These are phyloP conservation scores for Paramecium octaurelia DNA, from an alignment of 73 alveolate genomes.

Conservation along the genomic window DNA sequence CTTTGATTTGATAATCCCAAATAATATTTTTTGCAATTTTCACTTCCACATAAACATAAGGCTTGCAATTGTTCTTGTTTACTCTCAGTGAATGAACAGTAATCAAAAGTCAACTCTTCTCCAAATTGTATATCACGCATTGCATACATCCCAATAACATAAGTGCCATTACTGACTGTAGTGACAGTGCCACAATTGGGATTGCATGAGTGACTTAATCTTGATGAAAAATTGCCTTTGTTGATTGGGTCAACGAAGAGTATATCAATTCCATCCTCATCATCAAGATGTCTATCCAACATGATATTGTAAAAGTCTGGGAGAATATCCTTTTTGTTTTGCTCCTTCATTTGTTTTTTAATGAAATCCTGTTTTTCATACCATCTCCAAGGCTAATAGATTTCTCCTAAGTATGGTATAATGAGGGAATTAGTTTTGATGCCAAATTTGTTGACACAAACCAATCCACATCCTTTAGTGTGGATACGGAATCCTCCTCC, in stretches of 20 bases:
- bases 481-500: slow-evolving; percentile 82
- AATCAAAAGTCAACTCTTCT: slow-evolving; percentile 96
- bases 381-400: slow-evolving; percentile 96
- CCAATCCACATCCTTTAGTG: slow-evolving; percentile 95
- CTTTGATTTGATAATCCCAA: slow-evolving; percentile 59
- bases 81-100: slow-evolving; percentile 94
- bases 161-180: slow-evolving; percentile 84
- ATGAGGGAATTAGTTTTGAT: slow-evolving; percentile 87
- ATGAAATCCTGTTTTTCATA: slow-evolving; percentile 95
- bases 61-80: slow-evolving; percentile 92
- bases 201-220: slow-evolving; percentile 94
- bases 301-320: slow-evolving; percentile 97
- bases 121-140: slow-evolving; percentile 87
- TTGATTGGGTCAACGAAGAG: slow-evolving; percentile 91
- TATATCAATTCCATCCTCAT: slow-evolving; percentile 91
- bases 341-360: slow-evolving; percentile 80
- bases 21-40: background rate
- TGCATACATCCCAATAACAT: slow-evolving; percentile 97
- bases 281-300: slow-evolving; percentile 93
- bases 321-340: slow-evolving; percentile 80
- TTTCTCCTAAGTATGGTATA: slow-evolving; percentile 95
- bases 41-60: slow-evolving; percentile 88
- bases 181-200: slow-evolving; percentile 97
- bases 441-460: slow-evolving; percentile 89
- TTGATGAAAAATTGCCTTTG: slow-evolving; percentile 88